phyloP scores from a whole-genome alignment of 495 filamentous ascomycete species.

The Penicillium argentinense region DNA sequence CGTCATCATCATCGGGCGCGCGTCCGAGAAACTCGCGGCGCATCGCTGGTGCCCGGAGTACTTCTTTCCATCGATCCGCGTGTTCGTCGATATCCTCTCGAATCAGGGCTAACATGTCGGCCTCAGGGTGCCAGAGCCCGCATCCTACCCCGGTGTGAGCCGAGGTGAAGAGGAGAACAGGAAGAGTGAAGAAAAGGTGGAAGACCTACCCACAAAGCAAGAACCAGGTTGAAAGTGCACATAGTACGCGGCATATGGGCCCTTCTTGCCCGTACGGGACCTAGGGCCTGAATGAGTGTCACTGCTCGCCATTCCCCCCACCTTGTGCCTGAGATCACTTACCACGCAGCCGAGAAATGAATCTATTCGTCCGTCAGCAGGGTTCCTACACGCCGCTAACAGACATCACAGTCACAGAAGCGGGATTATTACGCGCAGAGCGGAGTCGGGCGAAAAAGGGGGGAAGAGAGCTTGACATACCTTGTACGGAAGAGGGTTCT shows the following conservation, averaged over 20 bases:
- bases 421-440: conserved; percentile 1
- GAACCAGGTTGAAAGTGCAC: conserved; percentile 60
- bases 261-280: conserved; percentile 82
- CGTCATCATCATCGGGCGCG: conserved; percentile 53
- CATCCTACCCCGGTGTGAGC: conserved; percentile 55
- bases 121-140: conserved; percentile 76
- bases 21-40: conserved; percentile 62
- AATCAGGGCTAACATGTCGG: conserved; percentile 57
- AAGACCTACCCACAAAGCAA: conserved; percentile 60
- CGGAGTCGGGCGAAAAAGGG: not conserved
- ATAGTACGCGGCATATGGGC: conserved; percentile 85
- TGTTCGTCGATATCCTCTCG: conserved; percentile 72
- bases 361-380: conserved; percentile 49
- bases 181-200: not conserved
- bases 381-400: conserved; percentile 11
- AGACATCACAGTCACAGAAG: conserved; percentile 20
- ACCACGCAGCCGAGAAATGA: conserved; percentile 81
- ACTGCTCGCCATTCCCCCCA: conserved; percentile 2
- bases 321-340: conserved; percentile 21
- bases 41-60: conserved; percentile 58
- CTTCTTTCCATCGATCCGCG: conserved; percentile 62
- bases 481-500: conserved; percentile 85
- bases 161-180: conserved; percentile 7
- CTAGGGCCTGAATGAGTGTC: conserved; percentile 34
- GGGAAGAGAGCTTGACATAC: conserved; percentile 37